Percentiles rank a stretch among this genome's conserved stretches.
These are phyloP conservation scores for Xerophyta viscosa DNA, from an alignment of 106 monocot species.

Conservation along the genomic window DNA sequence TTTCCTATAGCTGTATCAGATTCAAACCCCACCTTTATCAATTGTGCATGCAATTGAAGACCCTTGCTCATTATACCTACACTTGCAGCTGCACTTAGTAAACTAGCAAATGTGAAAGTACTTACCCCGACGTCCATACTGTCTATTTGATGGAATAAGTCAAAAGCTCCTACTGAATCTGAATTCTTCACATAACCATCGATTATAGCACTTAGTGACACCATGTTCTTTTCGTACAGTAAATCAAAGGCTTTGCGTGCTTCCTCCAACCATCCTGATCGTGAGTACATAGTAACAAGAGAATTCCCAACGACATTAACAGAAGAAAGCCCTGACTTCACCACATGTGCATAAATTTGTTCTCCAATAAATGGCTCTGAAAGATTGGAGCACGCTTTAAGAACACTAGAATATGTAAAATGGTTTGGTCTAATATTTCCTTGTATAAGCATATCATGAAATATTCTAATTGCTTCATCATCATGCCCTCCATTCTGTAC, in stretches of 20 bases:
- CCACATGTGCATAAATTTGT: slow-evolving; percentile 47
- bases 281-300: slow-evolving; percentile 52
- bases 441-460: slow-evolving; percentile 40
- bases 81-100: slow-evolving; percentile 64
- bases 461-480: slow-evolving; percentile 38
- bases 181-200: slow-evolving; percentile 46
- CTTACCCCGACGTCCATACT: slow-evolving; percentile 35
- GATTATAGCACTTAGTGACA: slow-evolving; percentile 40
- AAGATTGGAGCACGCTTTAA: slow-evolving; percentile 63
- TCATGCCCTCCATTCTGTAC: slow-evolving; percentile 39
- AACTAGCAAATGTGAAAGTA: slow-evolving; percentile 68
- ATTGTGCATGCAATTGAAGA: slow-evolving; percentile 48
- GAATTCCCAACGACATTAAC: slow-evolving; percentile 57
- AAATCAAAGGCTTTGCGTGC: slow-evolving; percentile 60
- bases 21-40: slow-evolving; percentile 46
- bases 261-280: slow-evolving; percentile 56
- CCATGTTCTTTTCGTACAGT: slow-evolving; percentile 56
- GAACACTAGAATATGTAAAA: slow-evolving; percentile 61
- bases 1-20: slow-evolving; percentile 40
- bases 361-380: slow-evolving; percentile 24
- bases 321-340: slow-evolving; percentile 38
- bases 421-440: slow-evolving; percentile 46
- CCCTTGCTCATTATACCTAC: slow-evolving; percentile 54
- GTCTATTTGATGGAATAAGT: slow-evolving; percentile 23
- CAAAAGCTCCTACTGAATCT: slow-evolving; percentile 25